Evolutionary conservation across 139 green algal species (phyloP).

Genomic region (Edaphochlamys debaryana): DNA sequence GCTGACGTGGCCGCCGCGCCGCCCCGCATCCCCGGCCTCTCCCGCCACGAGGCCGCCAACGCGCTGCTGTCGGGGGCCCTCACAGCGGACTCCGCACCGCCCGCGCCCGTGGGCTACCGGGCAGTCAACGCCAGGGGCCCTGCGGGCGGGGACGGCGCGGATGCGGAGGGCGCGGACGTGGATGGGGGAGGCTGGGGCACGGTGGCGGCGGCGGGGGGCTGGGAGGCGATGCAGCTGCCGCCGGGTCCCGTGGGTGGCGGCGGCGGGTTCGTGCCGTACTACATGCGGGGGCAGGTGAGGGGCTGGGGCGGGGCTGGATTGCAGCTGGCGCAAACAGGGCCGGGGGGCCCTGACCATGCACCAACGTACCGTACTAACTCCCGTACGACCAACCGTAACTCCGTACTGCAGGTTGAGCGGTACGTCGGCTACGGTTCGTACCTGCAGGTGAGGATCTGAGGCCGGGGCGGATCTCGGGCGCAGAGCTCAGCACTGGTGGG

Average conservation of each 20-base stretch:
- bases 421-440: conserved; percentile 29
- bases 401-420: too few relatives aligned
- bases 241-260: too few relatives aligned
- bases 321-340: too few relatives aligned
- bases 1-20: background rate
- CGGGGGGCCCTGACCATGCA: too few relatives aligned
- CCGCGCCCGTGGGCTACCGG: background rate
- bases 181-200: background rate
- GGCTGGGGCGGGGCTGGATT: too few relatives aligned
- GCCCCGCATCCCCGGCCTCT: conserved; percentile 1
- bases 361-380: too few relatives aligned
- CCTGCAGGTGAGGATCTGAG: too few relatives aligned
- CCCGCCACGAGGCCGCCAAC: conserved; percentile 4
- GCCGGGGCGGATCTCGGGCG: too few relatives aligned
- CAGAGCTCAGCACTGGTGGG: too few relatives aligned
- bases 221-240: too few relatives aligned
- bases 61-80: conserved; percentile 21
- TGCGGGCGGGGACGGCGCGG: background rate
- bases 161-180: background rate
- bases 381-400: too few relatives aligned
- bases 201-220: background rate
- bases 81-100: background rate
- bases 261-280: conserved; percentile 14
- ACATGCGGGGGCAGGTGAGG: conserved; percentile 20
- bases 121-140: background rate